Base-by-base conservation (phyloP, 2,329 filamentous ascomycete genomes). In the Dactylellina parvicollis region DNA sequence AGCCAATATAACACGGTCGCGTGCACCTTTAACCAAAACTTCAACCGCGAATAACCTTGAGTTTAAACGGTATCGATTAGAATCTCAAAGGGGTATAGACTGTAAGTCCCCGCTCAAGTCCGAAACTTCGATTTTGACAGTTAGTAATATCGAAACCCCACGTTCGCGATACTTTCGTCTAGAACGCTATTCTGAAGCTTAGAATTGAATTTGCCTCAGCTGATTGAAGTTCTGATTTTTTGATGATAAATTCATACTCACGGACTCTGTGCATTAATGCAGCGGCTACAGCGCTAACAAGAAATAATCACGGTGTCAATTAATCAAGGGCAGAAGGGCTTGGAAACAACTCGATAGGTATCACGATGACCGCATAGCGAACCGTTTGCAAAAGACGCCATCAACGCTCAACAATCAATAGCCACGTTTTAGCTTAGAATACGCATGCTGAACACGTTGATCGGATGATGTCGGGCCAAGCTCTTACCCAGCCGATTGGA, bases 371-470 rank as follows among this genome's bases (percentile, higher is more conserved):
- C 61, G 30, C 56, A 66, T 66, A 40, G 32, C 26, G 44, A 56
- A 38, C 28, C 26, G n/a, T 36, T 34, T 44, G 22, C 54, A 57
- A 49, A 72, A 72, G 57, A 72, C 66, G 57, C 47, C 57, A 64
- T 64, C 66, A 60, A 50, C 66, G 36, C 34, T 72, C 66, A 72
- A 72, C 66, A 55, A 57, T 57, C 34, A 49, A 46, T 26, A 50
- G 59, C 66, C 66, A 72, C 66, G 57, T 72, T 61, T 60, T 54
- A 28, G 44, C n/a, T 54, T n/a, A n/a, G n/a, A n/a, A n/a, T 55
- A 36, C 14, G 34, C 34, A 36, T 61, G 47, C 18, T 40, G 55
- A 69, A 69, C 64, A 69, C 64, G 64, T 69, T 69, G 64, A 55
- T 69, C 64, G 64, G 56, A 62, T 55, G 56, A 62, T 61, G 46